Conservation (phyloP, 768 basidiomycete species). For the Phaeotremella skinneri region DNA sequence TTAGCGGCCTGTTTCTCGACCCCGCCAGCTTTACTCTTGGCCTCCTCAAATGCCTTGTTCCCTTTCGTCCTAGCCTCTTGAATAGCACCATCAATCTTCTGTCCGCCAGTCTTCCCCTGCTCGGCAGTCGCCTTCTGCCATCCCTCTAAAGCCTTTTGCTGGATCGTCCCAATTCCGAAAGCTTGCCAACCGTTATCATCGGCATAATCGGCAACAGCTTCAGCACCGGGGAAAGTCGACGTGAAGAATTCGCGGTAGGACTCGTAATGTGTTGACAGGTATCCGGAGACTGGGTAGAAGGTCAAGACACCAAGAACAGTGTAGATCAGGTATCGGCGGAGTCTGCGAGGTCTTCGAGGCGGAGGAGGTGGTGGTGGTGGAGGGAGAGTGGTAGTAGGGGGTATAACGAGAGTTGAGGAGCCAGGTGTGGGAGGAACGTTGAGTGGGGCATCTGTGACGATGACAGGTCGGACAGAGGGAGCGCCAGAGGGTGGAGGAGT, state of each 20-base stretch:
- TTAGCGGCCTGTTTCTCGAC: constrained; percentile 42
- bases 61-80: constrained; percentile 15
- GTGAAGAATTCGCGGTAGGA: constrained; percentile 83
- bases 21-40: constrained; percentile 16
- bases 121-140: constrained; percentile 17
- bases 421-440: constrained; percentile 24
- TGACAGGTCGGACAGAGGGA: neutral
- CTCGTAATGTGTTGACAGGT: constrained; percentile 72
- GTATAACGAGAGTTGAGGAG: constrained; percentile 19
- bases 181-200: constrained; percentile 77
- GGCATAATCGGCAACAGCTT: constrained; percentile 73
- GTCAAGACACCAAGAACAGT: constrained; percentile 67
- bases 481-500: constrained; percentile 24
- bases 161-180: constrained; percentile 58
- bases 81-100: constrained; percentile 13
- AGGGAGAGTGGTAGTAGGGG: constrained; percentile 6
- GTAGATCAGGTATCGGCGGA: constrained; percentile 66
- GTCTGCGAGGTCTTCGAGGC: constrained; percentile 42
- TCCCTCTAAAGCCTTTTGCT: constrained; percentile 29
- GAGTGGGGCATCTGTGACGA: constrained; percentile 18
- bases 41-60: constrained; percentile 9
- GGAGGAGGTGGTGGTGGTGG: constrained; percentile 29
- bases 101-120: constrained; percentile 8
- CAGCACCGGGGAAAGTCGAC: constrained; percentile 72
- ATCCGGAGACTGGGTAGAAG: constrained; percentile 79